A percentile compares a stretch with the other conserved stretches of the same genome.
Conservation (phyloP, 805 yeast species). For the Yamadazyma ubonensis region DNA sequence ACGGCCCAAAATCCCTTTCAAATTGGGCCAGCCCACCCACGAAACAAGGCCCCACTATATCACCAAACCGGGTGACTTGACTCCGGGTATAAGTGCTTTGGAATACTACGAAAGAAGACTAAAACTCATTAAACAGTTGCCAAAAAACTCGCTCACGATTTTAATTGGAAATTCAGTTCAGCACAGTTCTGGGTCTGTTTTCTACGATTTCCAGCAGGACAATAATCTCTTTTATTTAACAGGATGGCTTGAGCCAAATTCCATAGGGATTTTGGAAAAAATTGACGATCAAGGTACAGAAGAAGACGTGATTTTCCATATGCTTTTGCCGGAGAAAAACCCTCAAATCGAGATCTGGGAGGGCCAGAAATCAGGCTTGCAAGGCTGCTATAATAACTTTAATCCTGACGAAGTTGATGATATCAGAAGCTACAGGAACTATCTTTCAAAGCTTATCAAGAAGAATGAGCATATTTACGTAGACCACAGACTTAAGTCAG, state of each 20-base stretch:
- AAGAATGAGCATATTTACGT: slow-evolving; percentile 54
- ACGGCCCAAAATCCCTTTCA: slow-evolving; percentile 21
- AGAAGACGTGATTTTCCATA: slow-evolving; percentile 59
- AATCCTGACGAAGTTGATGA: slow-evolving; percentile 78
- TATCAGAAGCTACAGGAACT: slow-evolving; percentile 41
- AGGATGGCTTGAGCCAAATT: slow-evolving; percentile 91
- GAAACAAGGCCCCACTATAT: slow-evolving; percentile 80
- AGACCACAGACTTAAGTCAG: slow-evolving; percentile 35
- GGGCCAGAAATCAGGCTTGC: slow-evolving; percentile 84
- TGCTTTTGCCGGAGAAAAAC: slow-evolving; percentile 86
- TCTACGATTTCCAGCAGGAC: slow-evolving; percentile 89
- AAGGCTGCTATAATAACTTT: slow-evolving; percentile 78
- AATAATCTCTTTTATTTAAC: slow-evolving; percentile 83
- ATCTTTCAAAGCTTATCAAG: slow-evolving; percentile 47
- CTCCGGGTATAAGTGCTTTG: slow-evolving; percentile 81
- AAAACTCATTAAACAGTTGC: slow-evolving; percentile 54
- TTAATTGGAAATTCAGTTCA: slow-evolving; percentile 70
- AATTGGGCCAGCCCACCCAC: slow-evolving; percentile 81
- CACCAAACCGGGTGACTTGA: slow-evolving; percentile 72
- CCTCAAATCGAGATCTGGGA: slow-evolving; percentile 87
- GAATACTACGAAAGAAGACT: slow-evolving; percentile 78
- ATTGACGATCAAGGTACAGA: slow-evolving; percentile 45
- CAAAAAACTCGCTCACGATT: slow-evolving; percentile 66
- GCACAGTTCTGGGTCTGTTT: slow-evolving; percentile 87
- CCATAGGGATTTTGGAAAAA: slow-evolving; percentile 66